phyloP scores from a whole-genome alignment of 352 stramenopile species.

The Pythium scleroteichum region DNA sequence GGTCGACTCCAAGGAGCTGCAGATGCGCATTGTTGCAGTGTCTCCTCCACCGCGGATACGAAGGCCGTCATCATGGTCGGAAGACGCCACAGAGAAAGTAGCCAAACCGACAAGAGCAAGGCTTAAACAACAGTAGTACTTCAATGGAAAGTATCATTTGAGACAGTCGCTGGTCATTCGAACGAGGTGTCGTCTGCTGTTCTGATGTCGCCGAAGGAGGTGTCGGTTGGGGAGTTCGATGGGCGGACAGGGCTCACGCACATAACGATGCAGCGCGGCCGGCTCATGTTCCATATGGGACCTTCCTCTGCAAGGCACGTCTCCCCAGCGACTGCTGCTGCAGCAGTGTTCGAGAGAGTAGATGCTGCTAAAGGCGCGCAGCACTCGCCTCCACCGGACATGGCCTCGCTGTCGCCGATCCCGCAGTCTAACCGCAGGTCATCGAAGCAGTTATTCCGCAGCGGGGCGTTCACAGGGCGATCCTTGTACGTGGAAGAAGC shows the following conservation, averaged over 20 bases:
- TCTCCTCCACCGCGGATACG: slow-evolving; percentile 26
- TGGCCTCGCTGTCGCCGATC: background rate
- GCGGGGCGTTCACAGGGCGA: slow-evolving; percentile 51
- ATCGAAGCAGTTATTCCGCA: slow-evolving; percentile 25
- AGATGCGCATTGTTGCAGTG: slow-evolving; percentile 22
- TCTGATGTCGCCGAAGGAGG: slow-evolving; percentile 35
- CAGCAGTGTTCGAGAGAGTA: no score
- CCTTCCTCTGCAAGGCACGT: slow-evolving; percentile 39
- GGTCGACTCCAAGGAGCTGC: slow-evolving; percentile 28
- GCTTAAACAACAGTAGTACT: background rate
- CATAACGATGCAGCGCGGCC: slow-evolving; percentile 69
- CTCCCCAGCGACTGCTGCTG: no score
- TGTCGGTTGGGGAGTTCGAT: slow-evolving; percentile 68
- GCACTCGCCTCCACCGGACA: no score
- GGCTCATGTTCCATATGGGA: slow-evolving; percentile 79
- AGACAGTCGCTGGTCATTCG: no score
- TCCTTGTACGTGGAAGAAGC: slow-evolving; percentile 73
- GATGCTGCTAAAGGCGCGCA: no score
- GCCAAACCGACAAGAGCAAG: background rate
- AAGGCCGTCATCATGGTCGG: slow-evolving; percentile 7
- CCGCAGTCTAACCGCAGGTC: background rate
- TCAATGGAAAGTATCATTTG: background rate
- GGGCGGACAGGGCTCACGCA: slow-evolving; percentile 52
- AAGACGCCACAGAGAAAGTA: background rate
- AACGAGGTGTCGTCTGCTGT: background rate